Evolutionary conservation across 257 asterid genomes (phyloP).

Genomic region (Thymus mandschuricus): DNA sequence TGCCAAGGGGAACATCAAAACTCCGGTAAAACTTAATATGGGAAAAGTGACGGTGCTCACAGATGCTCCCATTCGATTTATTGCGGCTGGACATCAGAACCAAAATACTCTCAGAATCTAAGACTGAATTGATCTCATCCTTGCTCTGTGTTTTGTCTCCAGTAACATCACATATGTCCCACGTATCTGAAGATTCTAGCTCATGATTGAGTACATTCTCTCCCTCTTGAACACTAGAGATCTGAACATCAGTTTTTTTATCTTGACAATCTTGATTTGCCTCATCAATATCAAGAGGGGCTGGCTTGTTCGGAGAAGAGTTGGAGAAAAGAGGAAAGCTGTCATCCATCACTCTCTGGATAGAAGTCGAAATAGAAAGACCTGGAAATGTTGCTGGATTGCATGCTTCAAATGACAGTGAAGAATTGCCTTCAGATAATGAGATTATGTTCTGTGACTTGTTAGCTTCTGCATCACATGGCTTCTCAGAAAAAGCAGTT

Average conservation of each 20-base stretch:
- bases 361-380: slow-evolving; percentile 62
- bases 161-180: slow-evolving; percentile 38
- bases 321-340: slow-evolving; percentile 58
- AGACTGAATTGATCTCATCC: slow-evolving; percentile 71
- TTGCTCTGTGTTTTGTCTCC: slow-evolving; percentile 52
- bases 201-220: slow-evolving; percentile 40
- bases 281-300: slow-evolving; percentile 37
- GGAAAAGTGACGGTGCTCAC: slow-evolving; percentile 85
- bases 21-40: slow-evolving; percentile 84
- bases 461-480: slow-evolving; percentile 42
- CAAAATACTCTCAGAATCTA: slow-evolving; percentile 90
- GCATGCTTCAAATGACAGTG: slow-evolving; percentile 54
- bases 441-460: slow-evolving; percentile 33
- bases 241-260: slow-evolving; percentile 41
- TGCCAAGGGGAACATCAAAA: slow-evolving; percentile 88
- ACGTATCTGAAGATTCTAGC: slow-evolving; percentile 41
- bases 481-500: slow-evolving; percentile 36
- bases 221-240: slow-evolving; percentile 40
- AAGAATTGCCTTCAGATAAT: slow-evolving; percentile 41
- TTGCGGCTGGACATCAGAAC: slow-evolving; percentile 88
- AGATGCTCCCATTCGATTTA: slow-evolving; percentile 68
- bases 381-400: slow-evolving; percentile 61
- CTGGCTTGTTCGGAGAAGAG: slow-evolving; percentile 39
- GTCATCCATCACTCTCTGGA: slow-evolving; percentile 69
- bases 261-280: slow-evolving; percentile 34